Conservation (phyloP, 257 asterid genomes). For the Echium plantagineum region DNA sequence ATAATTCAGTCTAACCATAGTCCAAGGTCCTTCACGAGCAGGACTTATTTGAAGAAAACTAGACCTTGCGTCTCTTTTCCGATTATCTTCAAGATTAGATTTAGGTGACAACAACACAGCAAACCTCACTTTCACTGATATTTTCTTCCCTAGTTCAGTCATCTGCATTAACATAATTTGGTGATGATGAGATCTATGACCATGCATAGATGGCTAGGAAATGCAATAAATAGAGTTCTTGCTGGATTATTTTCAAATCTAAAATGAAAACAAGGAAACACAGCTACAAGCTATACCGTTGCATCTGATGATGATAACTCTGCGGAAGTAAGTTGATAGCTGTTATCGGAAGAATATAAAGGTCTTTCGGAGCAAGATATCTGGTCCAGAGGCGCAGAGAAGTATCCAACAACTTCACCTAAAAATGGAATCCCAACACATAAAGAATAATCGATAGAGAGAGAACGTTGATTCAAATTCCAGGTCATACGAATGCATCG, state of each 20-base stretch:
- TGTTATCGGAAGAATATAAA: constrained; percentile 16
- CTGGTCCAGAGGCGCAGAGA: constrained; percentile 47
- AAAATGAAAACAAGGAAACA: constrained; percentile 5
- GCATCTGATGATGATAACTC: constrained; percentile 55
- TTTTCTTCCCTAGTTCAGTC: constrained; percentile 14
- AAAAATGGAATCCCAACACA: constrained; percentile 19
- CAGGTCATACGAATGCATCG: neutral
- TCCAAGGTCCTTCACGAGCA: constrained; percentile 84
- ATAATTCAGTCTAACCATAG: constrained; percentile 68
- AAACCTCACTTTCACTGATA: constrained; percentile 56
- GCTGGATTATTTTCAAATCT: constrained; percentile 2
- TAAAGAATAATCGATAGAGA: neutral
- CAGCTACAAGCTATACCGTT: constrained; percentile 30
- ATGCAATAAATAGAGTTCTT: neutral
- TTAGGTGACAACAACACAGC: constrained; percentile 44
- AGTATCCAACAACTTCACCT: constrained; percentile 66
- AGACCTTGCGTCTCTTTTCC: constrained; percentile 27
- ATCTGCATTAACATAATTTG: constrained; percentile 35
- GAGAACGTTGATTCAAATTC: neutral
- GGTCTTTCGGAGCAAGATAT: constrained; percentile 31
- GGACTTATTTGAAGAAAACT: constrained; percentile 86
- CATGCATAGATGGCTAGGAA: neutral
- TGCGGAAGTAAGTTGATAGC: constrained; percentile 48
- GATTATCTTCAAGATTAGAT: constrained; percentile 27
- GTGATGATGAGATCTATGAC: constrained; percentile 1